Percentiles rank a stretch among this genome's conserved stretches.
Conservation (phyloP, 2,329 filamentous ascomycete species). For the Pezicula neosporulosa region DNA sequence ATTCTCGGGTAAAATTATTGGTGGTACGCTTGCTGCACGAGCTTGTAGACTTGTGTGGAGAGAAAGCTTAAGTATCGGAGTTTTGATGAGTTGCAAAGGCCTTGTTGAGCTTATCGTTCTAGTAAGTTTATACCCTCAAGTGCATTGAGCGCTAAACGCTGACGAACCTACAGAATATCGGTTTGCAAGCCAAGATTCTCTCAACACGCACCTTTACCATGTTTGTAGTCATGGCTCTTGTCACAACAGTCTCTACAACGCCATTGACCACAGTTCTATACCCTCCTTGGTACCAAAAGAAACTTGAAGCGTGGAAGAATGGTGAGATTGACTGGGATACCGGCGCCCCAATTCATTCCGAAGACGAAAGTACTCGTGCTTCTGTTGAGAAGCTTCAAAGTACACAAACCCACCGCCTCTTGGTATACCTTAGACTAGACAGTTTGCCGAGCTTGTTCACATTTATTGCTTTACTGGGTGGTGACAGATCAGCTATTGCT, state of each 20-base stretch:
- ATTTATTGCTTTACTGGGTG: slow-evolving; percentile 76
- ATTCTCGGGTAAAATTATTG: slow-evolving; percentile 80
- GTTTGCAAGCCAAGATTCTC: slow-evolving; percentile 77
- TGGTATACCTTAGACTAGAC: slow-evolving; percentile 82
- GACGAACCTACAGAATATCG: slow-evolving; percentile 58
- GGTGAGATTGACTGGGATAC: slow-evolving; percentile 91
- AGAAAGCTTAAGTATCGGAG: slow-evolving; percentile 83
- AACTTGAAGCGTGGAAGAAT: slow-evolving; percentile 70
- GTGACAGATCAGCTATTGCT: slow-evolving; percentile 33
- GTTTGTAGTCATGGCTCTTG: slow-evolving; percentile 88
- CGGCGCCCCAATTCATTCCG: slow-evolving; percentile 36
- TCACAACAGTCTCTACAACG: slow-evolving; percentile 82
- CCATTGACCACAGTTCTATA: slow-evolving; percentile 73
- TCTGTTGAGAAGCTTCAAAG: slow-evolving; percentile 45
- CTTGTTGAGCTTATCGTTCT: slow-evolving; percentile 93
- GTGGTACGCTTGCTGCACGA: slow-evolving; percentile 75
- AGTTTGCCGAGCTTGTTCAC: slow-evolving; percentile 80
- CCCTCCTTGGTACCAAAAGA: slow-evolving; percentile 72
- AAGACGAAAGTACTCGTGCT: slow-evolving; percentile 30
- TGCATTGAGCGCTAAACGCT: slow-evolving; percentile 1
- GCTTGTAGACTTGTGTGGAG: slow-evolving; percentile 80
- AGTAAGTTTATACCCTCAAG: slow-evolving; percentile 44
- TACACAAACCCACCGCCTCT: slow-evolving; percentile 57
- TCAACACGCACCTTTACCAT: slow-evolving; percentile 84
- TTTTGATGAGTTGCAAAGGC: slow-evolving; percentile 95